These are phyloP conservation scores for Boletus reticuloceps DNA, from an alignment of 768 basidiomycete species.

Conservation along the genomic window DNA sequence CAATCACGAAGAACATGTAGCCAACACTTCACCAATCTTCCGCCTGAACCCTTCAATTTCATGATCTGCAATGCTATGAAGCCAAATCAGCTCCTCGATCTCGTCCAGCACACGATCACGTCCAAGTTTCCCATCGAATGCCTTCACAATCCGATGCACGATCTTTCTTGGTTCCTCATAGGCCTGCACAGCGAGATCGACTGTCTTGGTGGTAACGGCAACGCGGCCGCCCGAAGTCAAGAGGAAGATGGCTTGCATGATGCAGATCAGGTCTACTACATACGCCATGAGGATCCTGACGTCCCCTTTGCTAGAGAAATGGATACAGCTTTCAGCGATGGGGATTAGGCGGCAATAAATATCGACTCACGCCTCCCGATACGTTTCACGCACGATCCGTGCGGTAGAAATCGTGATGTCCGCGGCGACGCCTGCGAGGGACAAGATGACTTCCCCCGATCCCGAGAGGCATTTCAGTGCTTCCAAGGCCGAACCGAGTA, in stretches of 20 bases:
- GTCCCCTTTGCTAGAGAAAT: not conserved
- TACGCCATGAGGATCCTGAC: constrained; percentile 13
- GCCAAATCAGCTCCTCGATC: constrained; percentile 15
- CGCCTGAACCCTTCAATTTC: constrained; percentile 1
- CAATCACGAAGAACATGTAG: not conserved
- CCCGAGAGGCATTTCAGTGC: not conserved
- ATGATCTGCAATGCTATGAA: constrained; percentile 3
- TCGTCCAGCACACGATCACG: constrained; percentile 10
- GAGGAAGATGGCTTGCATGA: constrained; percentile 14
- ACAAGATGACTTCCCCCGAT: not conserved
- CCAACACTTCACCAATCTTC: not conserved
- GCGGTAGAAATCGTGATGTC: not conserved
- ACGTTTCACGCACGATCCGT: not conserved
- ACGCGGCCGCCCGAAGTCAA: not conserved
- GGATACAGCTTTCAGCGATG: not conserved
- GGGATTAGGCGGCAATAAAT: too few relatives aligned
- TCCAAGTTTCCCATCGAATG: not conserved
- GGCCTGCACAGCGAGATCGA: not conserved
- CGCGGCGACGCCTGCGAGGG: not conserved
- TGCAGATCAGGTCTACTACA: constrained; percentile 10
- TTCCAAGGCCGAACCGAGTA: not conserved
- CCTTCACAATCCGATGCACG: not conserved
- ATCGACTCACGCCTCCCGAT: constrained; percentile 8
- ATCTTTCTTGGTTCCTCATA: not conserved
- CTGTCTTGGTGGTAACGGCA: not conserved